Base-by-base conservation (phyloP, 306 rosid species). In the Comarum palustre region DNA sequence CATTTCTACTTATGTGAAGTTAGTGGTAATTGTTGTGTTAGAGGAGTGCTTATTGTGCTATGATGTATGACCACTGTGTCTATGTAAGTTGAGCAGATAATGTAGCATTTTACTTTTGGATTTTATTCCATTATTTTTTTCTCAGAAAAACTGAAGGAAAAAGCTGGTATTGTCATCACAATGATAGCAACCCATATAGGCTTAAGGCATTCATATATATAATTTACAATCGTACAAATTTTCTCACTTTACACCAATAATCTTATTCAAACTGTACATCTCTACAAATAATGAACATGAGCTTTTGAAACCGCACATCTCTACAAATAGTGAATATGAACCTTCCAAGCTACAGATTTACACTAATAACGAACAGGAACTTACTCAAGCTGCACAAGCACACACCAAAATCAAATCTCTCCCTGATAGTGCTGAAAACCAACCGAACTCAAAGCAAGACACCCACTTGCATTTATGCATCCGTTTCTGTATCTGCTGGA, bases 401-500 rank as follows among this genome's bases (percentile, higher is more conserved):
- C 74, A 54, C 66, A 42, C 42, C 67, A 72, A 46, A 41, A 22
- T n/a, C 57, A 72, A 72, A 58, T 14, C 75, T 55, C 43, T 29
- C n/a, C 11, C 15, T n/a, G 8, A 22, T 36, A 22, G 42, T 16
- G 10, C 47, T 51, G 65, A 69, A 7, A 22, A 22, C 71, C 71
- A 46, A 57, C 54, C 73, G 54, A 61, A 58, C 67, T 20, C 19
- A 60, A 62, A 59, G 65, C 66, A 61, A 72, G 58, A 58, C 41
- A 41, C 68, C 66, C 20, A 11, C 31, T 45, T 5, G 15, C 17
- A 0, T 4, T 42, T 63, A 60, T 15, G 41, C 19, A 39, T 4
- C 38, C 42, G 22, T 61, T 61, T 74, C 57, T 75, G 75, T 82
- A 75, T 59, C 50, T 41, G 46, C 65, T 58, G 63, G 63, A 58